Evolutionary conservation across 176 grass and related monocot genomes (phyloP).

Genomic region (Juncus inflexus): DNA sequence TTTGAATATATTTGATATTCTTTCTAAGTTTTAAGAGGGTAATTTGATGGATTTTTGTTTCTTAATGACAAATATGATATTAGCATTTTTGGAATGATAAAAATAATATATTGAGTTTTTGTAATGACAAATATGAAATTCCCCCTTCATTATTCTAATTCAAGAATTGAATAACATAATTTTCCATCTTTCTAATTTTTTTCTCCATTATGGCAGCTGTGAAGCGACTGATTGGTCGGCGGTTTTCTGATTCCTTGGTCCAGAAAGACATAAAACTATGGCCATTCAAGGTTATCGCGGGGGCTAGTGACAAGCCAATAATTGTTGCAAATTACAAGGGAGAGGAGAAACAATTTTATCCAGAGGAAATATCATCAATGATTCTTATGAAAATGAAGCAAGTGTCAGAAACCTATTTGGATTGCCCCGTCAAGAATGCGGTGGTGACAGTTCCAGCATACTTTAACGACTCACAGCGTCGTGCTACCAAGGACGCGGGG

Average conservation of each 20-base stretch:
- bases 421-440: slow-evolving; percentile 53
- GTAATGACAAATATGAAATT: no score
- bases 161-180: no score
- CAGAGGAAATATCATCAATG: slow-evolving; percentile 98
- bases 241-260: slow-evolving; percentile 65
- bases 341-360: slow-evolving; percentile 72
- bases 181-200: background rate
- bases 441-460: no score
- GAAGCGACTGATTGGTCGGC: slow-evolving; percentile 72
- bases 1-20: no score
- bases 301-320: slow-evolving; percentile 73
- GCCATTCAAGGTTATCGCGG: slow-evolving; percentile 78
- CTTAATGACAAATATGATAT: no score
- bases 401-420: slow-evolving; percentile 57
- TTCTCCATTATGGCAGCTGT: slow-evolving; percentile 43
- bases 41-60: no score
- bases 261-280: slow-evolving; percentile 85
- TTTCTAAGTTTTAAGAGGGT: no score
- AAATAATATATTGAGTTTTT: no score
- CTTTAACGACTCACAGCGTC: no score
- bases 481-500: slow-evolving; percentile 55
- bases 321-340: slow-evolving; percentile 73
- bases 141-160: no score
- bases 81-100: no score
- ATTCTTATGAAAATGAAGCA: slow-evolving; percentile 81